Evolutionary conservation across 352 stramenopile species (phyloP), one percentile per base, ranked within the genome.

Genomic region (Peronospora belbahrii): DNA sequence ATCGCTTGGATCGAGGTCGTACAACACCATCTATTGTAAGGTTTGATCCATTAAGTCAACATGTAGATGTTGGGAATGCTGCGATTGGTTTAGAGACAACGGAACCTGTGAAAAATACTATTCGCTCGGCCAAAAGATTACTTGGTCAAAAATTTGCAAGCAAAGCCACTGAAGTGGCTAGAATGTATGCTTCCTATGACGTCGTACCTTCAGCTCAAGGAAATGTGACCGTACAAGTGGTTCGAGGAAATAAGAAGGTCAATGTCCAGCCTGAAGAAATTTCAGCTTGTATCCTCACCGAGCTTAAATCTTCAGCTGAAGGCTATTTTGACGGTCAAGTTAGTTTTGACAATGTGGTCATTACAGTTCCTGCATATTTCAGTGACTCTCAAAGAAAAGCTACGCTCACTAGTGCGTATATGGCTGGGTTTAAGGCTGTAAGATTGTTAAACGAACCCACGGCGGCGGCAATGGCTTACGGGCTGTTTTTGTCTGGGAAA

Each of bases 381-480:
- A n/a, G n/a, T n/a, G n/a, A n/a, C n/a, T n/a, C n/a, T n/a, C n/a
- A n/a, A n/a, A n/a, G n/a, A n/a, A n/a, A n/a, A n/a, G n/a, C n/a
- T n/a, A n/a, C n/a, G n/a, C n/a, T n/a, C n/a, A n/a, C n/a, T n/a
- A n/a, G n/a, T n/a, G n/a, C n/a, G n/a, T n/a, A n/a, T n/a, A n/a
- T n/a, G n/a, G n/a, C n/a, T n/a, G n/a, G n/a, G n/a, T n/a, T n/a
- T n/a, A n/a, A n/a, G n/a, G n/a, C n/a, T n/a, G n/a, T n/a, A n/a
- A n/a, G n/a, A n/a, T n/a, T n/a, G n/a, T n/a, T n/a, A n/a, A n/a
- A n/a, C n/a, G n/a, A n/a, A n/a, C n/a, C n/a, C n/a, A n/a, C n/a
- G n/a, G 96, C 96, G 17, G 96, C 96, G 3, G 96, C 96, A 3
- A 97, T 99, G 74, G 95, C 95, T 2, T 99, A 99, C 62, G 95